Evolutionary conservation across 2,329 filamentous ascomycete genomes (phyloP).

Genomic region (Aspergillus hiratsukae): DNA sequence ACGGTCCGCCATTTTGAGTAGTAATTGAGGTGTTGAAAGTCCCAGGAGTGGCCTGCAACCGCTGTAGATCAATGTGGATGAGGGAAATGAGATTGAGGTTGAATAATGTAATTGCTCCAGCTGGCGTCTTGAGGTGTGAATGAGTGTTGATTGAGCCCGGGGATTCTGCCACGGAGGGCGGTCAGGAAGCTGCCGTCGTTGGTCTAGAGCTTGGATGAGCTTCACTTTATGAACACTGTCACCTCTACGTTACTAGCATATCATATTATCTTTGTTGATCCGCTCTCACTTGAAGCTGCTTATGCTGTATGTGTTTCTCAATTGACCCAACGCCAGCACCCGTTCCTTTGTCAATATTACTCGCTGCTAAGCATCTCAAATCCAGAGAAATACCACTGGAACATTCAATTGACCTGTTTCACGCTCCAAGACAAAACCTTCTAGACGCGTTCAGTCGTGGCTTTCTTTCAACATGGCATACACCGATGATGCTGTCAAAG

Average conservation of each 20-base stretch:
- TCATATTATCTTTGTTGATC: background rate
- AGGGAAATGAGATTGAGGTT: slow-evolving; percentile 1
- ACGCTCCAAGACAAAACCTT: background rate
- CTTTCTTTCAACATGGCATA: slow-evolving; percentile 66
- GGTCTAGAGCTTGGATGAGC: background rate
- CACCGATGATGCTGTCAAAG: slow-evolving; percentile 89
- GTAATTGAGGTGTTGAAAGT: background rate
- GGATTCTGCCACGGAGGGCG: slow-evolving; percentile 11
- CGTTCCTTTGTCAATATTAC: background rate
- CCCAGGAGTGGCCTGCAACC: background rate
- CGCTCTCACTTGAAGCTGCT: background rate
- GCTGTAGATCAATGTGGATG: slow-evolving; percentile 1
- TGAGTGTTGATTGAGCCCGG: slow-evolving; percentile 1
- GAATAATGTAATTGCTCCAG: slow-evolving; percentile 5
- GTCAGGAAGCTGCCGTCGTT: slow-evolving; percentile 6
- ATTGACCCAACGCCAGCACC: background rate
- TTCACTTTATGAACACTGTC: background rate
- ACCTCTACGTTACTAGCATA: background rate
- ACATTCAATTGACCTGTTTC: background rate
- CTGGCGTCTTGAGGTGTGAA: slow-evolving; percentile 3
- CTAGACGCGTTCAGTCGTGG: background rate
- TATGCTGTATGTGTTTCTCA: background rate
- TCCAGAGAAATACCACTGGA: background rate
- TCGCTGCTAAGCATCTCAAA: background rate
- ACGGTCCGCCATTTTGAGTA: slow-evolving; percentile 64